Conservation (phyloP, 352 stramenopile genomes). For the Saprolegnia parasitica region DNA sequence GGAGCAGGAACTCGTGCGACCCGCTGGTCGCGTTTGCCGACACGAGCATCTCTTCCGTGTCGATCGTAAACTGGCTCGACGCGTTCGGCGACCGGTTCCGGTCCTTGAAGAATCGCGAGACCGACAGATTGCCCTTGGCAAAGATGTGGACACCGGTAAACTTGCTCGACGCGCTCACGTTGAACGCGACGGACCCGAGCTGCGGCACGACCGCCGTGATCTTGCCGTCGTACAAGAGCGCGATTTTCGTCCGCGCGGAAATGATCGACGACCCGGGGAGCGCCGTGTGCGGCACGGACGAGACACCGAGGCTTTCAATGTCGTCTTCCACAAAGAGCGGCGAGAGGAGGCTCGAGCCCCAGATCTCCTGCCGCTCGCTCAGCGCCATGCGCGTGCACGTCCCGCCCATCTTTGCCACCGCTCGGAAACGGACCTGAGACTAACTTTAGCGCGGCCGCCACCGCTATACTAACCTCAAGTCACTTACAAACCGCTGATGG, state of each 20-base stretch:
- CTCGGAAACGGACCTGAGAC: background rate
- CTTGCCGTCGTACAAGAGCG: slow-evolving; percentile 25
- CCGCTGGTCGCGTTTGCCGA: slow-evolving; percentile 6
- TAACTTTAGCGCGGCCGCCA: background rate
- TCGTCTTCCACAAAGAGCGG: slow-evolving; percentile 28
- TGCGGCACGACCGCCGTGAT: slow-evolving; percentile 21
- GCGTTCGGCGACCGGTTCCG: background rate
- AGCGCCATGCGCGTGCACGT: background rate
- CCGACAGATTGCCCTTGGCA: slow-evolving; percentile 1
- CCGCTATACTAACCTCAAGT: background rate
- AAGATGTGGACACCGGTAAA: slow-evolving; percentile 9
- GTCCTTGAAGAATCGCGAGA: slow-evolving; percentile 9
- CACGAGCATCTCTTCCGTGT: slow-evolving; percentile 29
- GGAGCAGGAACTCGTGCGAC: slow-evolving; percentile 17
- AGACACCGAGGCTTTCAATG: slow-evolving; percentile 5
- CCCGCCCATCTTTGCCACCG: background rate
- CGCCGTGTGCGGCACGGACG: slow-evolving; percentile 4
- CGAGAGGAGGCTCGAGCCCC: slow-evolving; percentile 26
- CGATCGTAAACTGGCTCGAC: slow-evolving; percentile 13
- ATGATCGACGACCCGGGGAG: slow-evolving; percentile 19
- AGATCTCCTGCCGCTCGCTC: slow-evolving; percentile 13
- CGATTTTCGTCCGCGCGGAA: slow-evolving; percentile 7
- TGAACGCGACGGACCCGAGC: slow-evolving; percentile 21
- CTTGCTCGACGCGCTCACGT: slow-evolving; percentile 10
- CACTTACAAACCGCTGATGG: background rate